Base-by-base conservation (phyloP, 257 asterid species). In the Scutellaria minor region DNA sequence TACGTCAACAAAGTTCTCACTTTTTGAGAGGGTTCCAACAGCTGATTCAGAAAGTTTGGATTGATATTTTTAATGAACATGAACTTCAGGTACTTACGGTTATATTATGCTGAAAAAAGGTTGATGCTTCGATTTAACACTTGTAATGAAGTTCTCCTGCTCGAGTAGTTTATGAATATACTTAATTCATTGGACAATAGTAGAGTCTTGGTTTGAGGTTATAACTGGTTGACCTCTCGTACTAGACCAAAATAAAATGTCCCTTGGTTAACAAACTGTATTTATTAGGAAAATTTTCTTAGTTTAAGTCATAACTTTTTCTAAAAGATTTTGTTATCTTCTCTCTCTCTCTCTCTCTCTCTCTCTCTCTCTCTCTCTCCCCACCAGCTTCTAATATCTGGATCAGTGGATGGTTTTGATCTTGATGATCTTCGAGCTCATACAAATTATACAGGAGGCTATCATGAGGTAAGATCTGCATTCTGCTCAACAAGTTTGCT, bases 1-100 rank as follows among this genome's bases (percentile, higher is more conserved):
- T 92, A 79, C 95, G 96, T 57, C 93, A 91, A 72, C 99, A 95
- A 80, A 95, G 99, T 83, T 82, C 89, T 52, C 92, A 95, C 84
- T 92, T 95, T 83, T 74, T 88, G 84, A 88, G 90, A 81, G 99
- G 99, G 41, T 95, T 95, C 87, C 97, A 86, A 73, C 97, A 86
- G 85, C 87, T 95, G 66, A 92, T 92, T 77, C 89, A 88, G 78
- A 90, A 85, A 83, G 96, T 87, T 18, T 91, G 93, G 97, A 92
- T 95, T 57, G 99, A 87, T 87, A 92, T 95, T 94, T 95, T 95
- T 79, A 95, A 95, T 70, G 98, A 92, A 76, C 98, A 95, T 75
- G 98, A 95, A 84, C 91, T 95, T 81, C 99, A 91, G 99, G 99
- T 94, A 83, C 51, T 62, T 47, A 57, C 44, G 27, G 57, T 42